Conservation (phyloP, 768 basidiomycete genomes). For the Suillus brevipes region DNA sequence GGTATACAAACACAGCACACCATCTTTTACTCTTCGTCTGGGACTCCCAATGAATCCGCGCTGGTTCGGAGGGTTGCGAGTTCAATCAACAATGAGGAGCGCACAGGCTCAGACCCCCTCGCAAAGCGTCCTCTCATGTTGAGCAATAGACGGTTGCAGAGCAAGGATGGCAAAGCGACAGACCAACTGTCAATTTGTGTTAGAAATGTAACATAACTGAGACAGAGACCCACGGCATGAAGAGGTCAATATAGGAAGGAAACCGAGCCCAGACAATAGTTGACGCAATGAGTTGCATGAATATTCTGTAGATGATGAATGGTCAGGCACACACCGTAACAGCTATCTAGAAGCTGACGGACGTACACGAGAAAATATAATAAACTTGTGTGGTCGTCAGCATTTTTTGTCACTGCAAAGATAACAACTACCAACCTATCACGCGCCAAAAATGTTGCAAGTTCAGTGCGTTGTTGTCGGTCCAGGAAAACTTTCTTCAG, state of each 20-base stretch:
- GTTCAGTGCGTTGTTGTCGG: constrained; percentile 1
- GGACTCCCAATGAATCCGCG: background rate
- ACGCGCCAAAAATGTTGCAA: constrained; percentile 11
- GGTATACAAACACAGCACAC: background rate
- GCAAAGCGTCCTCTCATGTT: constrained; percentile 21
- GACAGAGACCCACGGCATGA: constrained; percentile 23
- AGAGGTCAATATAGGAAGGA: constrained; percentile 21
- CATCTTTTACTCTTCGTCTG: background rate
- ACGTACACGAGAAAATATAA: constrained; percentile 25
- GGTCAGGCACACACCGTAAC: background rate
- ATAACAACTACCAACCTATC: constrained; percentile 11
- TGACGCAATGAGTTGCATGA: constrained; percentile 17
- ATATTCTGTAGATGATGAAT: constrained; percentile 15
- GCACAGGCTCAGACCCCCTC: background rate
- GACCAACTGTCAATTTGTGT: constrained; percentile 21
- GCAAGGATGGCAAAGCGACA: constrained; percentile 23
- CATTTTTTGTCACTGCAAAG: background rate
- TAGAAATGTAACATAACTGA: background rate
- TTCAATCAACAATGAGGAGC: background rate
- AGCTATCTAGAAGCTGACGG: background rate
- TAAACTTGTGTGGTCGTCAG: constrained; percentile 13
- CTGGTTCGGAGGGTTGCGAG: background rate
- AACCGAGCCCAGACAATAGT: constrained; percentile 21
- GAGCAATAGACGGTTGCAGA: constrained; percentile 26
- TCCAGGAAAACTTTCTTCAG: constrained; percentile 18